Percentiles rank a stretch among this genome's conserved stretches.
phyloP scores from a whole-genome alignment of 208 protist genomes.

The Borovskyia barvae region DNA sequence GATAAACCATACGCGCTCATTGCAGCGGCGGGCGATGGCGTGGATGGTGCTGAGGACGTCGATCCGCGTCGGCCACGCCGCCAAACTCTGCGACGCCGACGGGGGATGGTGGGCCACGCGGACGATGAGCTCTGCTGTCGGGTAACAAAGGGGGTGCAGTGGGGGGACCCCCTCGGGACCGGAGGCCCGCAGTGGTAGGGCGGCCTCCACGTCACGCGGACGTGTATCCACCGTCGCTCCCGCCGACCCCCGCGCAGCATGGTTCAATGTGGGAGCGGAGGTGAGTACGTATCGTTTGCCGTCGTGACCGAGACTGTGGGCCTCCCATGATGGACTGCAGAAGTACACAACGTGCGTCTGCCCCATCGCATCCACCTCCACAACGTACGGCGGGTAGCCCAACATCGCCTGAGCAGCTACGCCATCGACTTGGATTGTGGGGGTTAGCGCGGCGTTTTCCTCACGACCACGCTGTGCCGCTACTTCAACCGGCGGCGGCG shows the following conservation, averaged over 20 bases:
- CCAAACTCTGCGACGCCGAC: not conserved
- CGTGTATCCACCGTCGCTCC: not conserved
- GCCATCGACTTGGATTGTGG: not conserved
- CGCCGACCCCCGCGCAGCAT: not conserved
- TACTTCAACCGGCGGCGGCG: no score
- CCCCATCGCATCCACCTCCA: conserved; percentile 14
- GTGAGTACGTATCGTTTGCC: conserved; percentile 24
- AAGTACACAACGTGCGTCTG: conserved; percentile 17
- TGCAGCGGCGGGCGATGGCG: conserved; percentile 31
- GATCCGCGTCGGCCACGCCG: conserved; percentile 29
- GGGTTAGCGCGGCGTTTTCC: no score
- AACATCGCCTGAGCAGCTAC: not conserved
- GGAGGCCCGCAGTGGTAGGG: no score
- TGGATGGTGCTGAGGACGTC: conserved; percentile 31
- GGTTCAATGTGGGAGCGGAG: not conserved
- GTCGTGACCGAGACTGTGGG: conserved; percentile 6
- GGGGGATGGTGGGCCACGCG: not conserved
- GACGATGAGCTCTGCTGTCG: conserved; percentile 3
- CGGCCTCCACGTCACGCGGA: not conserved
- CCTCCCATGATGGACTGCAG: conserved; percentile 12
- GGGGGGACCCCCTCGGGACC: no score
- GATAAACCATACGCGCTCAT: conserved; percentile 49
- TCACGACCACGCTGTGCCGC: no score
- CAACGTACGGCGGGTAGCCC: conserved; percentile 2
- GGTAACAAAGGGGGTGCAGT: conserved; percentile 5